Base-by-base conservation (phyloP, 1,284 basidiomycete genomes). In the Marasmius oreades region DNA sequence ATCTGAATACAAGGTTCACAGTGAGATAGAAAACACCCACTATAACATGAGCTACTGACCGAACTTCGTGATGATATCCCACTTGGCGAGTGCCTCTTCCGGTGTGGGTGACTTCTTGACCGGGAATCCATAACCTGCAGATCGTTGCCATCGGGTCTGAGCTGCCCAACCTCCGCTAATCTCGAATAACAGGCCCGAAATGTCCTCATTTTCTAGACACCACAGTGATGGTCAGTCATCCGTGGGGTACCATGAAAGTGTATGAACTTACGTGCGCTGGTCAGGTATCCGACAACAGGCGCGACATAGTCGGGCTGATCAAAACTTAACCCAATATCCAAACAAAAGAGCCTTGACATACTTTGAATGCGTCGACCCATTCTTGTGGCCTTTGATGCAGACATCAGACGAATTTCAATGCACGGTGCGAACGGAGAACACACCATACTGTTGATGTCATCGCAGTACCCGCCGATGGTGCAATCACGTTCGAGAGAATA, bases 341-440 rank as follows among this genome's bases (percentile, higher is more conserved):
- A 11, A 24, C 6, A 28, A 14, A 22, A 47, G n/a, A 2, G 31
- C 18, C 47, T 18, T 50, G 31, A 36, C 46, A 2, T 55, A 85
- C 87, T 77, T 95, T 95, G 81, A 96, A 94, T 12, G 92, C 92
- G 61, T 97, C 88, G 36, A 98, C 87, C 88, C 95, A 92, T 70
- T 97, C 94, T 71, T 92, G 85, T 18, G 90, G 84, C 88, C 89
- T 92, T 64, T 66, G 16, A 46, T 56, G 56, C 7, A 51, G 10
- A 39, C 12, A 31, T 31, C 39, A 34, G 24, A 42, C 18, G 11
- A 59, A 10, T 16, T 23, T 20, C 8, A 16, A 8, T 51, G 28
- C 14, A 39, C 11, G 33, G 7, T 57, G 44, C 28, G 23, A 22
- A 12, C 20, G 44, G 42, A 22, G 14, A 10, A 62, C 69, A 36